A percentile compares a stretch with the other conserved stretches of the same genome.
Conservation (phyloP, 768 basidiomycete genomes). For the Auricularia sp. region DNA sequence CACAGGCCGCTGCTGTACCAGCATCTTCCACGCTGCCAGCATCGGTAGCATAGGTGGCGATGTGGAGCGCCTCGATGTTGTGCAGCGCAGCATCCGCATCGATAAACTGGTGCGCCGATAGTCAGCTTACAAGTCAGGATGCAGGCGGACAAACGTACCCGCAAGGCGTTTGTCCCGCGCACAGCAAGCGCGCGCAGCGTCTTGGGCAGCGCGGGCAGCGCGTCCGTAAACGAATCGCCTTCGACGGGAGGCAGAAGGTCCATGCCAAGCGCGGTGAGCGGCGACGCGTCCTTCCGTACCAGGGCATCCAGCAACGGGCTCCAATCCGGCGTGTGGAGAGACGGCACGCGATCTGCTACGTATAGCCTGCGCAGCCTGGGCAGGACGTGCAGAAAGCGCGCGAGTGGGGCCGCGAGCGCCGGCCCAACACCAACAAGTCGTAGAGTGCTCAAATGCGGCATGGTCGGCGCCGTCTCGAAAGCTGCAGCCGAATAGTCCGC, state of each 20-base stretch:
- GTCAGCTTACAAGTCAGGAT: background rate
- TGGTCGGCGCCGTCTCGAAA: background rate
- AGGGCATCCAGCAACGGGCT: background rate
- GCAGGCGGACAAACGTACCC: background rate
- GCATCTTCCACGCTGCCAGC: no score
- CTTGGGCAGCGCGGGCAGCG: background rate
- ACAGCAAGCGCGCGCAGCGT: background rate
- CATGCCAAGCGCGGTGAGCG: background rate
- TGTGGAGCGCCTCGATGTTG: no score
- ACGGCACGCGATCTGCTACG: background rate
- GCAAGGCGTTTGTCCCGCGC: background rate
- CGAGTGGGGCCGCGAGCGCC: background rate
- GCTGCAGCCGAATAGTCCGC: no score
- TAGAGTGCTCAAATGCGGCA: background rate
- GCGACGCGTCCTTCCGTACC: background rate
- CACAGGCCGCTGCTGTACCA: no score
- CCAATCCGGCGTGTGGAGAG: background rate
- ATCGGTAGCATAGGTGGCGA: no score
- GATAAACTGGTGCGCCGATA: background rate
- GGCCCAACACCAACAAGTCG: background rate
- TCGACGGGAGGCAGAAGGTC: background rate
- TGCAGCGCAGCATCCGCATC: background rate
- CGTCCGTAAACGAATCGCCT: background rate
- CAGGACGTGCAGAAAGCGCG: background rate
- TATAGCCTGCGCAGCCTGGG: background rate